Base-by-base conservation (phyloP, 441 rosid species). In the Dalechampia spathulata region DNA sequence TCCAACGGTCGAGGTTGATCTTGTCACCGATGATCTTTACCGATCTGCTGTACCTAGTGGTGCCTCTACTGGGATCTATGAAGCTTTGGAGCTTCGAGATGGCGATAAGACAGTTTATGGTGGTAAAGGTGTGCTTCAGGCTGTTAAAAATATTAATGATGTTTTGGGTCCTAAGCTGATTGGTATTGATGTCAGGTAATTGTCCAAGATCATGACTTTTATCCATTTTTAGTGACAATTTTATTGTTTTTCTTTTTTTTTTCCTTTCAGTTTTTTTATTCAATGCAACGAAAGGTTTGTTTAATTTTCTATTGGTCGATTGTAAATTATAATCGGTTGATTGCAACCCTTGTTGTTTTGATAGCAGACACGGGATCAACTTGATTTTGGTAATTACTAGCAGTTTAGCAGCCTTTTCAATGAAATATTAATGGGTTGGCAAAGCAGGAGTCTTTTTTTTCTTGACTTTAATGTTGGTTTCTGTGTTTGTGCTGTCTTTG, bases 21-120 rank as follows among this genome's bases (percentile, higher is more conserved):
- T 88, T 68, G 43, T 92, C 55, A 83, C 94, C 0, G 66, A 78
- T 60, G 75, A 72, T 47, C 83, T 86, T 51, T 86, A 78, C 69
- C 82, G 96, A 55, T 91, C 98, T 15, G 95, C 96, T 11, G 95
- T 88, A 30, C 98, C 98, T 1, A 92, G 98, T 70, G 98, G 96
- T 30, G 95, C n/a, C n/a, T n/a, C n/a, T n/a, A n/a, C n/a, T n/a
- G n/a, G n/a, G n/a, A n/a, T n/a, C n/a, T n/a, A n/a, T n/a, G n/a
- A n/a, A n/a, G n/a, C n/a, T n/a, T n/a, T n/a, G n/a, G n/a, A n/a
- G n/a, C n/a, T n/a, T n/a, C n/a, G n/a, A n/a, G n/a, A n/a, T n/a
- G n/a, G n/a, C n/a, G n/a, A n/a, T n/a, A n/a, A n/a, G n/a, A n/a
- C n/a, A n/a, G 83, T 86, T 3, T 88, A 82, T 62, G 95, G 95